Conservation (phyloP, 1,139 yeast species). For the Yamadazyma jaroonii region DNA sequence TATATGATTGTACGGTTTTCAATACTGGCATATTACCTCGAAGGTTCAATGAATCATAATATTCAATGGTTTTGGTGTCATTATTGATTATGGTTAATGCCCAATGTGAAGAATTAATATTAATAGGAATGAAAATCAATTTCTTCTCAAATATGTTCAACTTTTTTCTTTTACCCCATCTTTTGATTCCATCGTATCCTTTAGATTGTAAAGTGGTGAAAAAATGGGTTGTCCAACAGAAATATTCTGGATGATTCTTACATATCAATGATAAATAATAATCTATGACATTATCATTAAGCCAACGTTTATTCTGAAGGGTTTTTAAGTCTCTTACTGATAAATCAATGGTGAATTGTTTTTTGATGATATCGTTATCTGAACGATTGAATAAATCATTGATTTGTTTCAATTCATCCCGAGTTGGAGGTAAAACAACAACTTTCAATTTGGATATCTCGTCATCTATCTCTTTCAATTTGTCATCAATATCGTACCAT, state of each 20-base stretch:
- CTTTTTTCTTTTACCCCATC: constrained; percentile 89
- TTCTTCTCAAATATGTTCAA: constrained; percentile 63
- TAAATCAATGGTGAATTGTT: constrained; percentile 54
- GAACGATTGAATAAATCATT: neutral
- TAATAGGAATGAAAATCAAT: constrained; percentile 77
- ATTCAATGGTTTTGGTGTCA: constrained; percentile 52
- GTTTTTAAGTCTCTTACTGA: constrained; percentile 67
- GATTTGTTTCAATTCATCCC: constrained; percentile 21
- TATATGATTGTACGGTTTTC: constrained; percentile 53
- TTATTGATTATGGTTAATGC: constrained; percentile 81
- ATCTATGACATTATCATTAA: constrained; percentile 89
- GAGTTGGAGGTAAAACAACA: constrained; percentile 14
- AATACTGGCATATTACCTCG: constrained; percentile 48
- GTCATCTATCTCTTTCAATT: constrained; percentile 15
- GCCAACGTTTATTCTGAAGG: constrained; percentile 71
- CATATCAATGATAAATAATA: constrained; percentile 67
- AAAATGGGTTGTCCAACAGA: constrained; percentile 86
- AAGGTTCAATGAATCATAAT: constrained; percentile 70
- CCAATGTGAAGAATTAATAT: constrained; percentile 87
- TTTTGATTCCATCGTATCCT: constrained; percentile 79
- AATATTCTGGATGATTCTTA: constrained; percentile 37
- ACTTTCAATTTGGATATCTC: constrained; percentile 16
- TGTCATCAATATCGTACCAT: constrained; percentile 16
- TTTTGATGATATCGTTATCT: constrained; percentile 13
- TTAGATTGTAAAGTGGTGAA: constrained; percentile 64